A percentile compares a stretch with the other conserved stretches of the same genome.
Conservation (phyloP, 2,329 filamentous ascomycete species). For the Talaromyces atroroseus region DNA sequence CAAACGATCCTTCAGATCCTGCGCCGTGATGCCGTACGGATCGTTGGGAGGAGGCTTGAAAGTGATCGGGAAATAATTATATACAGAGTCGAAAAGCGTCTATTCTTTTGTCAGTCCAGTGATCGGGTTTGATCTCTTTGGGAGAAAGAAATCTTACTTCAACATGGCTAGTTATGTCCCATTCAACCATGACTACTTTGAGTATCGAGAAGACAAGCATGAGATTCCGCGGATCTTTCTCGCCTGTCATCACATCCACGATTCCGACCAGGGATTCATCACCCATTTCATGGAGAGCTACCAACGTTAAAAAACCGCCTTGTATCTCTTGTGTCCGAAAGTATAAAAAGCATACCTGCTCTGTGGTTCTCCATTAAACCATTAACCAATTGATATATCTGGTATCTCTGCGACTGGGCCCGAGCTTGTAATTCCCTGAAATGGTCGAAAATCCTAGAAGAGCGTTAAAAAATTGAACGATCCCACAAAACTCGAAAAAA, state of each 20-base stretch:
- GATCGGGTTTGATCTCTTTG: neutral
- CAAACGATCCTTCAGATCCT: slow-evolving; percentile 60
- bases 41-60: slow-evolving; percentile 65
- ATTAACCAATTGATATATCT: slow-evolving; percentile 58
- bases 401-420: slow-evolving; percentile 60
- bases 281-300: slow-evolving; percentile 52
- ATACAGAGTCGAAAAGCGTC: slow-evolving; percentile 61
- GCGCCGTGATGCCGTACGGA: slow-evolving; percentile 63
- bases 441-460: slow-evolving; percentile 43
- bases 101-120: slow-evolving; percentile 15
- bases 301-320: slow-evolving; percentile 14
- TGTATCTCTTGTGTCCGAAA: no score
- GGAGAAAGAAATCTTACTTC: slow-evolving; percentile 39
- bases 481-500: neutral
- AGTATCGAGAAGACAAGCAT: slow-evolving; percentile 66
- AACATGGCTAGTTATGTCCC: slow-evolving; percentile 56
- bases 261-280: slow-evolving; percentile 57
- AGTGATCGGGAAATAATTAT: slow-evolving; percentile 68
- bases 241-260: slow-evolving; percentile 60
- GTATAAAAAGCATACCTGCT: slow-evolving; percentile 38
- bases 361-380: slow-evolving; percentile 58
- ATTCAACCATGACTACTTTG: slow-evolving; percentile 62
- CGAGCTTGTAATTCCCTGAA: slow-evolving; percentile 56
- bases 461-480: neutral
- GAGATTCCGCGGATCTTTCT: slow-evolving; percentile 64